Base-by-base conservation (phyloP, 805 yeast genomes). In the Kodamaea kaohsiungensis region DNA sequence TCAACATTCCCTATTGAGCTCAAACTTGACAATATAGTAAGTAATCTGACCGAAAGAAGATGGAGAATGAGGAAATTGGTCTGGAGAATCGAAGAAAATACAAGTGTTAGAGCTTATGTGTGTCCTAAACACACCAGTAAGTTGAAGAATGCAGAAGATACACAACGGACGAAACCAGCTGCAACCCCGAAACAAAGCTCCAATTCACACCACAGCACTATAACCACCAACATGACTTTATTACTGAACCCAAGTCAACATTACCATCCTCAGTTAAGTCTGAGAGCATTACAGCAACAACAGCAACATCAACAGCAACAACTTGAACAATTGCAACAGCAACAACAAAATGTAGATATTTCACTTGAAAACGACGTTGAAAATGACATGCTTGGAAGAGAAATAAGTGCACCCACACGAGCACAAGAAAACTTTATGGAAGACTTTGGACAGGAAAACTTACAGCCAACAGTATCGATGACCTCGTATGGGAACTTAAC, bases 51-150 rank as follows among this genome's bases (percentile, higher is more conserved):
- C 10, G 86, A 81, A 54, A 68, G 82, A 53, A 77, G 97, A 58
- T 95, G 99, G 99, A 81, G 96, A 70, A 87, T 95, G 92, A 79
- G 97, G 48, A 89, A 91, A 65, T 71, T 95, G 43, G 80, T 80
- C 54, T 95, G 98, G 98, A 80, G 90, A 64, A 81, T 95, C 13
- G 97, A 93, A 65, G 98, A 95, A 66, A 80, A 79, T 48, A 80
- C 86, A n/a, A 83, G 85, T 62, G 77, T 90, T 15, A 78, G 80
- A 57, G 80, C 84, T 1, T 66, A 72, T 60, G 72, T 85, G 30
- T 91, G 97, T 70, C 67, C 70, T 7, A 65, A 71, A 37, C 96
- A 90, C 66, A 68, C 68, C 42, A 58, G 70, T 9, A 86, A 86
- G 61, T 71, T 85, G 49, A 72, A 73, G 49, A 65, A 67, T 1